Evolutionary conservation across 129 eudicot species (phyloP).

Genomic region (Helichrysum umbraculigerum): DNA sequence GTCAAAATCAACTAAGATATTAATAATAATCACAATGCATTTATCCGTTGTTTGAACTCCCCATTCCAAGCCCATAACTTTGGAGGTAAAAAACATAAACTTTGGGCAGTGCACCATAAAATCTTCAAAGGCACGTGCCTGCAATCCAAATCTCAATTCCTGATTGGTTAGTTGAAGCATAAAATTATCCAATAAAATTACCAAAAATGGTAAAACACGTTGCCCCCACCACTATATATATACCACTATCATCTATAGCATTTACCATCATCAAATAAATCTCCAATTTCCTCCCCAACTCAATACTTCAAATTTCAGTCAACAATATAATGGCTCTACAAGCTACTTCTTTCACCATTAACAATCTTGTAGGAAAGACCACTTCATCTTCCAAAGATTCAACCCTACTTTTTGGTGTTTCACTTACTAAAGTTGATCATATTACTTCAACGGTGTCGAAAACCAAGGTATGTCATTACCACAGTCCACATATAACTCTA

Average conservation of each 20-base stretch:
- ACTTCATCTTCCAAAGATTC: conserved; percentile 49
- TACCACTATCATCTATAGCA: conserved; percentile 9
- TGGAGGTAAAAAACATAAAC: conserved; percentile 24
- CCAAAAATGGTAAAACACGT: conserved; percentile 17
- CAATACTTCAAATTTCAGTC: conserved; percentile 5
- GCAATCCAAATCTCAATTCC: conserved; percentile 45
- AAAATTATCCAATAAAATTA: conserved; percentile 53
- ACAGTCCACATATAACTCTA: neutral
- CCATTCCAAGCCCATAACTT: conserved; percentile 44
- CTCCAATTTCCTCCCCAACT: neutral
- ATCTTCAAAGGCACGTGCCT: conserved; percentile 27
- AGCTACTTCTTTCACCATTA: conserved; percentile 59
- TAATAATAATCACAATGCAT: neutral
- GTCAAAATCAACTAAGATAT: neutral
- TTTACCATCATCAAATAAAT: conserved; percentile 13
- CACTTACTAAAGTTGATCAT: conserved; percentile 43
- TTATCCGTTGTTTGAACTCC: conserved; percentile 5
- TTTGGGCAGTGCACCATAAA: conserved; percentile 35
- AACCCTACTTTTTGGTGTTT: conserved; percentile 48
- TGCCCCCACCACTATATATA: conserved; percentile 5
- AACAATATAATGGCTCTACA: conserved; percentile 68
- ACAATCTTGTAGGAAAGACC: conserved; percentile 46
- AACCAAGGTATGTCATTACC: conserved; percentile 41
- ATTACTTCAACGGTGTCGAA: conserved; percentile 38
- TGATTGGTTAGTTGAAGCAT: conserved; percentile 52